Base-by-base conservation (phyloP, 257 asterid genomes). In the Nicotiana undulata region DNA sequence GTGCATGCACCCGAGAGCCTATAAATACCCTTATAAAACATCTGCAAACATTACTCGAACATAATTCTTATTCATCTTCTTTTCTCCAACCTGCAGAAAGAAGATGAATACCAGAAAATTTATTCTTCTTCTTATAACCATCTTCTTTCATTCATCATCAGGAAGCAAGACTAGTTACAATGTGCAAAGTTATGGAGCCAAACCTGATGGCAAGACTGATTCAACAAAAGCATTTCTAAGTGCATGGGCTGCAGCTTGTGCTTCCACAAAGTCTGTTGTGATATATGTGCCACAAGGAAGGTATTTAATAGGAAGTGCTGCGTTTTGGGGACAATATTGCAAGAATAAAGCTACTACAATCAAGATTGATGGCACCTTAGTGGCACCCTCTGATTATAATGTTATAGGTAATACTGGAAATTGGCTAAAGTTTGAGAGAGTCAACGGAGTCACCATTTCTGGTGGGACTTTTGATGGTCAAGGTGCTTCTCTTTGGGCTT, bases 231-330 rank as follows among this genome's bases (percentile, higher is more conserved):
- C 83, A 15, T 68, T 81, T 60, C 59, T 67, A 3, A 81, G 37
- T 68, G 80, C 83, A 67, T 81, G 83, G 83, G 40, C 49, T 32
- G 83, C 51, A 37, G 83, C 79, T 81, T 81, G 83, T 81, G 79
- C 63, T 18, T 81, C 83, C n/a, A 31, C 80, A 55, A 68, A 55
- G 28, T 32, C 67, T 8, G 83, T 74, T n/a, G 40, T 44, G 24
- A 81, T 81, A 56, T 26, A 67, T 26, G 83, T 81, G 40, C 83
- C 83, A 28, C 83, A 24, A 22, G 83, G 83, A 81, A 67, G 74
- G 74, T 81, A 53, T 28, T 58, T 81, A 61, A 9, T 68, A 11
- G 46, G 65, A 53, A 67, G 49, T 29, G 56, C 37, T 26, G 51
- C 66, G 12, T 59, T 81, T 70, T 61, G 74, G 78, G 68, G 83